Evolutionary conservation across 2,329 filamentous ascomycete species (phyloP).

Genomic region (Magnaporthiopsis rhizophila): DNA sequence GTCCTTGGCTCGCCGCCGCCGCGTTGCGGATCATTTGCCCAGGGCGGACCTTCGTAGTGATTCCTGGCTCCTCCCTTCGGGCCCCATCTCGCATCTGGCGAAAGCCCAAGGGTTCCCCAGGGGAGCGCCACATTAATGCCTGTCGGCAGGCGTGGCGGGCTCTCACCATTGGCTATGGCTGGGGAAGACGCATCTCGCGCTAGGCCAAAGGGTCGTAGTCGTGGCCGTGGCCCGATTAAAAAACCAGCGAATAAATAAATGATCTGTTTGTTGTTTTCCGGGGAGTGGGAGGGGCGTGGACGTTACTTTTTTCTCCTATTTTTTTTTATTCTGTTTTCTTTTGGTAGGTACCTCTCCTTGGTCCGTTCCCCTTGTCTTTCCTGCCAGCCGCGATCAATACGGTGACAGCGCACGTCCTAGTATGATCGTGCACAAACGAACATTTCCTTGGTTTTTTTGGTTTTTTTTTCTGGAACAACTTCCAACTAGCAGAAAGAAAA

Average conservation of each 20-base stretch:
- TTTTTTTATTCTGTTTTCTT: not conserved
- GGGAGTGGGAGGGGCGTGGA: too few species aligned
- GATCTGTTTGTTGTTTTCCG: not conserved
- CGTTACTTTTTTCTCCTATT: not conserved
- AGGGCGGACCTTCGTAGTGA: not conserved
- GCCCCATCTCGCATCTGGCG: not conserved
- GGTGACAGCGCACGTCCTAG: not conserved
- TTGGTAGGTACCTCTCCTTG: not conserved
- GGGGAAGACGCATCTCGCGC: not conserved
- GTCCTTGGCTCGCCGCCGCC: not conserved
- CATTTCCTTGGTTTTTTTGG: not conserved
- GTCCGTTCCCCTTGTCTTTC: not conserved
- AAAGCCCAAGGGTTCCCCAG: slow-evolving; percentile 3
- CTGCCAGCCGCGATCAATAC: not conserved
- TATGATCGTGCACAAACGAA: not conserved
- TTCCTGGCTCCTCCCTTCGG: not conserved
- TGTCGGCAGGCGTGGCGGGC: not conserved
- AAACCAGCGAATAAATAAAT: not conserved
- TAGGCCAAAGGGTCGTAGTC: not conserved
- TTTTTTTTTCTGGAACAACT: not conserved
- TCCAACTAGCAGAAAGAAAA: not conserved
- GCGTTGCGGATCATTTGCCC: not conserved
- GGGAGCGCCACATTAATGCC: not conserved
- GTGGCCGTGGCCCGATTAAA: not conserved
- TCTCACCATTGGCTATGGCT: not conserved